phyloP scores from a whole-genome alignment of 1,284 basidiomycete species.

The Anthracocystis walkeri region DNA sequence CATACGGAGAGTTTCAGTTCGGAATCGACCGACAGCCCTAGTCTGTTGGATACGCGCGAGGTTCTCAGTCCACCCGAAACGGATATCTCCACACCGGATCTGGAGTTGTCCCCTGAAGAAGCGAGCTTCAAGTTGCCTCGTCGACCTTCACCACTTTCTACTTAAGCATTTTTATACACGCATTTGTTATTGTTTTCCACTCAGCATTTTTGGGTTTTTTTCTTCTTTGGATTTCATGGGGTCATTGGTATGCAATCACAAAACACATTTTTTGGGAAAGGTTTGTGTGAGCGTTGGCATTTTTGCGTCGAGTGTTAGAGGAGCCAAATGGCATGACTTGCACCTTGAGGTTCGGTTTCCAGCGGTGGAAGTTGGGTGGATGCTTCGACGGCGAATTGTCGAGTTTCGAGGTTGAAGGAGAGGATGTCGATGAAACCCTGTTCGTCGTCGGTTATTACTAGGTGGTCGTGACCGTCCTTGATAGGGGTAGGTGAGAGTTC shows the following conservation, averaged over 20 bases:
- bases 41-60: constrained; percentile 25
- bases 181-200: too few relatives aligned
- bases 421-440: constrained; percentile 54
- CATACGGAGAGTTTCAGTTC: constrained; percentile 38
- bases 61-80: constrained; percentile 35
- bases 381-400: constrained; percentile 22
- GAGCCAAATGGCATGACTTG: constrained; percentile 67
- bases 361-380: constrained; percentile 36
- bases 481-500: constrained; percentile 44
- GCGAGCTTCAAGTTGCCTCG: constrained; percentile 5
- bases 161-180: not conserved
- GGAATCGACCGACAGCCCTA: constrained; percentile 17
- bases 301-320: constrained; percentile 22
- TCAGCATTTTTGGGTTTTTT: not conserved
- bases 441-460: constrained; percentile 63
- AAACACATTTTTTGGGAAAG: not conserved
- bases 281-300: not conserved
- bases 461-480: not conserved
- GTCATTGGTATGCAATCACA: not conserved
- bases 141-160: constrained; percentile 12
- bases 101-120: constrained; percentile 25
- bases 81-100: constrained; percentile 32
- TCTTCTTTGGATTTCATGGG: constrained; percentile 3
- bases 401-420: constrained; percentile 28
- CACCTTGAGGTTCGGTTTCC: constrained; percentile 34